A percentile compares a stretch with the other conserved stretches of the same genome.
Evolutionary conservation across 208 protist genomes (phyloP).

Genomic region (Histomonas meleagridis): DNA sequence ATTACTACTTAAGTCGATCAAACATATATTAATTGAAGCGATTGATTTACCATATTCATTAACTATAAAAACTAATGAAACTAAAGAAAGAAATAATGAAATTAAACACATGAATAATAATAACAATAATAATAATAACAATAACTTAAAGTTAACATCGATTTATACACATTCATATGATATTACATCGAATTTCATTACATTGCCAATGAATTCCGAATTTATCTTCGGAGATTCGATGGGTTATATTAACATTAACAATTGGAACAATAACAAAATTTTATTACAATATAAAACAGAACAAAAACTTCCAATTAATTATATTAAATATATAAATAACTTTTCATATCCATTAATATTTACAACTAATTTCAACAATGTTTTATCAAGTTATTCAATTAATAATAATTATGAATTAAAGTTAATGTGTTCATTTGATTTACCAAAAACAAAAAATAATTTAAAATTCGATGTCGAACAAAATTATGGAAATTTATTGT

Average conservation of each 20-base stretch:
- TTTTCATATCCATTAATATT: background rate
- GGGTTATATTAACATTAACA: background rate
- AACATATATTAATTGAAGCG: background rate
- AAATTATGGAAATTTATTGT: background rate
- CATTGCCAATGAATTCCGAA: background rate
- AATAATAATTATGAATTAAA: background rate
- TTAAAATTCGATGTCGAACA: background rate
- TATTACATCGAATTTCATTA: background rate
- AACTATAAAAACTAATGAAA: background rate
- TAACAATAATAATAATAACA: background rate
- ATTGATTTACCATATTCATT: background rate
- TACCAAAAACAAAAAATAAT: background rate
- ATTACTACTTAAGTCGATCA: background rate
- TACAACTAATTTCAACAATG: background rate
- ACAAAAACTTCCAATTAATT: background rate
- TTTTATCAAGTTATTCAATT: background rate
- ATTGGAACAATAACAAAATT: background rate
- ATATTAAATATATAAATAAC: background rate
- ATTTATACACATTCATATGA: background rate
- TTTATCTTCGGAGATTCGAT: background rate
- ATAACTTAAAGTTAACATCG: background rate
- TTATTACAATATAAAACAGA: background rate
- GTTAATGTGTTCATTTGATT: background rate
- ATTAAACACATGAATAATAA: background rate
- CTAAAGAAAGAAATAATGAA: background rate